Evolutionary conservation across 306 rosid species (phyloP), one percentile per base, ranked within the genome.

Genomic region (Cicer pinnatifidum): DNA sequence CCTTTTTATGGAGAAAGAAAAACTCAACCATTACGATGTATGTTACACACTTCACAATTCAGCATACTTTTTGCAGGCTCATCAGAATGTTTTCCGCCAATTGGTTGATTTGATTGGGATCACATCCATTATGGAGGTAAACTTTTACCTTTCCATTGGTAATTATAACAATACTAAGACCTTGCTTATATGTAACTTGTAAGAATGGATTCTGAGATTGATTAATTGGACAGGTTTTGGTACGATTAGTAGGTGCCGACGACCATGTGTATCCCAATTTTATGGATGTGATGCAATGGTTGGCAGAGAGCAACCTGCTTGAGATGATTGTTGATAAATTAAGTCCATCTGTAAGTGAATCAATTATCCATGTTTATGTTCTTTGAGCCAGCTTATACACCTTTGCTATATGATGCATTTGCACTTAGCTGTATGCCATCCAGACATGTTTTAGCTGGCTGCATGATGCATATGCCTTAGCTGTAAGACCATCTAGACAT

Each of bases 81-180:
- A 92, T 83, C 97, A 87, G 87, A 85, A 92, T 86, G 96, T 95
- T 64, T 85, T 95, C 38, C 85, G 93, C 69, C 96, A 86, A 65
- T 75, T 95, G 69, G 97, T 95, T 75, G 99, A 95, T 88, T 90
- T 95, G 87, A 92, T 95, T 57, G 99, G 99, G 81, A 90, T 88
- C 70, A 95, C 99, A 73, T 95, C 99, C 68, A 95, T 95, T 83
- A 95, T 92, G 99, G 97, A 95, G 99, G 99, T 95, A 76, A 80
- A 35, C 39, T 40, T 39, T 33, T 67, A 67, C 23, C 62, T 17
- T 47, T 51, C 67, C 13, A 2, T 23, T 71, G 11, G 58, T 77
- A 20, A 62, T 71, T 52, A 3, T 66, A 37, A 11, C 37, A 23
- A 45, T 58, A 47, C 58, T 9, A 45, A 62, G 75, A 37, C 47